Evolutionary conservation across 192 early-diverging fungal species (phyloP).

Genomic region (Linnemannia zychae): DNA sequence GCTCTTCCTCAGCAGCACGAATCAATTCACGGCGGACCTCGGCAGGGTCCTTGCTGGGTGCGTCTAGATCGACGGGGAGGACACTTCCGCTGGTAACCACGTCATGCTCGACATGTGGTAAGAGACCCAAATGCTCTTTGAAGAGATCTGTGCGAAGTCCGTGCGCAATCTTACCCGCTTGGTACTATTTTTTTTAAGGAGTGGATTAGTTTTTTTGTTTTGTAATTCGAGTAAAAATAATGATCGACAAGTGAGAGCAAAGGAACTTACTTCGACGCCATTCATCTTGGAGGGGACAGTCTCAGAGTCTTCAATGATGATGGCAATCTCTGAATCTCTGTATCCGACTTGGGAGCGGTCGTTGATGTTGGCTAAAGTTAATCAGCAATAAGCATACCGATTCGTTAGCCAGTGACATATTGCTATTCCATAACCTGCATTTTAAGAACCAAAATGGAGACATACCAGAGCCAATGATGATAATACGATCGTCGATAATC

Average conservation of each 20-base stretch:
- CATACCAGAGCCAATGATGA: slow-evolving; percentile 82
- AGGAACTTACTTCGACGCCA: slow-evolving; percentile 63
- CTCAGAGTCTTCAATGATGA: slow-evolving; percentile 82
- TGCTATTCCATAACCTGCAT: too few species aligned
- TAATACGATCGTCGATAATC: slow-evolving; percentile 88
- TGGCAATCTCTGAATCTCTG: slow-evolving; percentile 91
- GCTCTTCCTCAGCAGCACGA: slow-evolving; percentile 11
- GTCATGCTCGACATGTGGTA: slow-evolving; percentile 61
- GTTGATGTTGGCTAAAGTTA: slow-evolving; percentile 83
- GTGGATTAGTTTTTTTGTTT: background rate
- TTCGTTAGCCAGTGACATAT: too few species aligned
- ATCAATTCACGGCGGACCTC: slow-evolving; percentile 29
- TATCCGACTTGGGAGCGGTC: slow-evolving; percentile 91
- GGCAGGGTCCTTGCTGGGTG: slow-evolving; percentile 42
- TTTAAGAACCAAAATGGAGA: background rate
- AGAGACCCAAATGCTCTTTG: slow-evolving; percentile 85
- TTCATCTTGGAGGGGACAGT: slow-evolving; percentile 80
- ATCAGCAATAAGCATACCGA: background rate
- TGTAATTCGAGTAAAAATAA: background rate
- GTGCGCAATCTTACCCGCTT: slow-evolving; percentile 81
- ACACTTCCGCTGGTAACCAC: slow-evolving; percentile 55
- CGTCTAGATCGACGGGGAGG: slow-evolving; percentile 48
- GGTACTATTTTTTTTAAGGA: slow-evolving; percentile 60
- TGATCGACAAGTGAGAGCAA: background rate
- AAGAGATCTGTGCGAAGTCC: slow-evolving; percentile 82